Base-by-base conservation (phyloP, 257 asterid species). In the Scutellaria barbata region DNA sequence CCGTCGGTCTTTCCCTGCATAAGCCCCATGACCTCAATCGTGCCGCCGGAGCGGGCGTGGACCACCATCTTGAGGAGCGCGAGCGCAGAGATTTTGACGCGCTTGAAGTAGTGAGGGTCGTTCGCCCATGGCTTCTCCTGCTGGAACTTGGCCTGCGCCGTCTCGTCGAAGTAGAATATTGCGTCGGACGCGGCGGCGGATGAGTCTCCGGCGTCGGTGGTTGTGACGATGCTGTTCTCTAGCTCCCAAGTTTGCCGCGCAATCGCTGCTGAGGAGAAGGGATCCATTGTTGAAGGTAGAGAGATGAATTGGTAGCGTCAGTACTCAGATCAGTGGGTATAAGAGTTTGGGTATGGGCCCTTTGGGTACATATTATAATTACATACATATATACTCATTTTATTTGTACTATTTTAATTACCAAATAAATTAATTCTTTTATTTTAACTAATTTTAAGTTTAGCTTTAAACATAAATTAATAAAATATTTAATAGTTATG, bases 1-100 rank as follows among this genome's bases (percentile, higher is more conserved):
- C 98, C 98, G 55, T 95, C 98, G 16, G 95, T 92, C 77, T 95
- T 95, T 13, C 99, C 99, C 81, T 92, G 99, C 98, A 95, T 95
- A 11, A 95, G 93, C 5, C 99, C 99, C 99, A 95, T 92, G 68
- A 95, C 93, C 80, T 95, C 99, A 59, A 95, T 95, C 17, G 95
- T 95, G 22, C 98, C 99, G 3, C 99, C 98, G 45, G 99, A 92
- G 77, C 99, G 99, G 10, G 99, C 96, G 81, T 95, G 99, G 17
- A 95, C 96, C 25, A 95, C 98, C 99, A 95, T 95, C 85, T 95
- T 95, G 48, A 95, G 96, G 1, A 95, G 95, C 14, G 99, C 99
- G 53, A 95, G 96, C 0, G 98, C 98, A 14, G 97, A 92, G 80
- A 95, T 82, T 77, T 84, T 92, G 30, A 95, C 99, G 76, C 98